phyloP scores from a whole-genome alignment of 2,329 filamentous ascomycete genomes.

The Hypoxylon sp. region DNA sequence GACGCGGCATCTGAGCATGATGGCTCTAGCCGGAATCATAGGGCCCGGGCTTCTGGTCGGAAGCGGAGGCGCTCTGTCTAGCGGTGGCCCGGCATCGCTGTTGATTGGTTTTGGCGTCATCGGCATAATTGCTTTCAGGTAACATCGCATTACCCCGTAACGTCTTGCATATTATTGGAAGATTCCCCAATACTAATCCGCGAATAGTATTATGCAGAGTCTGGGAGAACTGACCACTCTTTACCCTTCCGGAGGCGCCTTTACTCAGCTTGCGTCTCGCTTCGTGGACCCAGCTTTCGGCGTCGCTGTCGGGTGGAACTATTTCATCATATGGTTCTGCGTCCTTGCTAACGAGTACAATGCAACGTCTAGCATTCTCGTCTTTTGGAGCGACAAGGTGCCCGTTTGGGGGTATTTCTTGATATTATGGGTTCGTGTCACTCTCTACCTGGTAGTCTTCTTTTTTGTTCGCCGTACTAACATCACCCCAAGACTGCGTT shows the following conservation, averaged over 20 bases:
- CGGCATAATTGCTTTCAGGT: slow-evolving; percentile 71
- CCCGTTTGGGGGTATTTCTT: slow-evolving; percentile 78
- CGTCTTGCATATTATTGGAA: background rate
- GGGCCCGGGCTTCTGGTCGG: slow-evolving; percentile 81
- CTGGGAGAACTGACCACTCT: slow-evolving; percentile 81
- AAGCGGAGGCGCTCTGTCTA: slow-evolving; percentile 75
- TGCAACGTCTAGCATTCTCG: slow-evolving; percentile 73
- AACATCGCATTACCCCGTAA: slow-evolving; percentile 48
- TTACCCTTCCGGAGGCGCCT: slow-evolving; percentile 78
- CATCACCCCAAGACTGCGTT: slow-evolving; percentile 63
- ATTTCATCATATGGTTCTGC: slow-evolving; percentile 69
- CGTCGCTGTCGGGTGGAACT: slow-evolving; percentile 78
- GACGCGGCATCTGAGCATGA: slow-evolving; percentile 73
- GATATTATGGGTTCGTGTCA: slow-evolving; percentile 73
- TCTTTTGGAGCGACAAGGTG: slow-evolving; percentile 61
- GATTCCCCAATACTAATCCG: slow-evolving; percentile 27
- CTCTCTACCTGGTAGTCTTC: background rate
- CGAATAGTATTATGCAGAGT: slow-evolving; percentile 74
- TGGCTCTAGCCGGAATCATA: slow-evolving; percentile 72
- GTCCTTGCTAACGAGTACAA: slow-evolving; percentile 80
- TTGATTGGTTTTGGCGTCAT: slow-evolving; percentile 81
- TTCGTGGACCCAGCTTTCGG: slow-evolving; percentile 79
- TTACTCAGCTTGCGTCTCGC: slow-evolving; percentile 77
- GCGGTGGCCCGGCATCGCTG: slow-evolving; percentile 77
- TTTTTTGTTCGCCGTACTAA: slow-evolving; percentile 13